phyloP scores from a whole-genome alignment of 495 filamentous ascomycete genomes.

The Aspergillus sparsus region DNA sequence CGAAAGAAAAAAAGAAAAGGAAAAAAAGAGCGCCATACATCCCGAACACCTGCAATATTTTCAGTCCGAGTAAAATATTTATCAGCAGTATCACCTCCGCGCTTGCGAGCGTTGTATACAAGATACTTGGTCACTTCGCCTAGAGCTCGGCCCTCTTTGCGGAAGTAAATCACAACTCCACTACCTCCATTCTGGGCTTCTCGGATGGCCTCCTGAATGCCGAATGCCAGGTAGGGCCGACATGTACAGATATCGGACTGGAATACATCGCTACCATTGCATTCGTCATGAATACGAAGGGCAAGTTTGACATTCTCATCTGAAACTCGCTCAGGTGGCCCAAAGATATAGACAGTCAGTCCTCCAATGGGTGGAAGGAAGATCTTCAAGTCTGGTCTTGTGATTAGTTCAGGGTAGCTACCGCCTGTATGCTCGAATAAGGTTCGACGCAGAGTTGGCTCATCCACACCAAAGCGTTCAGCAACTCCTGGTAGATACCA shows the following conservation, averaged over 20 bases:
- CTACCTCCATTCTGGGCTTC: conserved; percentile 93
- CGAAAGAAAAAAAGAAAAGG: background rate
- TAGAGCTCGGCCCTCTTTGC: conserved; percentile 91
- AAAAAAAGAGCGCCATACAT: conserved; percentile 31
- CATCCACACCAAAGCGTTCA: conserved; percentile 92
- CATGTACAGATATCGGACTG: conserved; percentile 99
- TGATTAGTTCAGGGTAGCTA: conserved; percentile 89
- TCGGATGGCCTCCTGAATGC: conserved; percentile 94
- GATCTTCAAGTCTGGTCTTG: conserved; percentile 88
- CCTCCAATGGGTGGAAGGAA: conserved; percentile 97
- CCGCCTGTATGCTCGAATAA: conserved; percentile 96
- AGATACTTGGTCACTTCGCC: conserved; percentile 98
- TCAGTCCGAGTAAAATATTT: conserved; percentile 98
- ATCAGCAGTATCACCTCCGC: conserved; percentile 83
- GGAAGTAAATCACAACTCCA: conserved; percentile 98
- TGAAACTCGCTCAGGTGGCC: conserved; percentile 88
- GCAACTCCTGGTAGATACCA: conserved; percentile 97
- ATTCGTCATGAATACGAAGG: conserved; percentile 93
- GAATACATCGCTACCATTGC: conserved; percentile 97
- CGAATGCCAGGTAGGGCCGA: conserved; percentile 94
- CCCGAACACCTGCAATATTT: conserved; percentile 93
- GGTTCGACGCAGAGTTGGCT: conserved; percentile 79
- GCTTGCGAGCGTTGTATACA: conserved; percentile 89
- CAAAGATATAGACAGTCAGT: conserved; percentile 95
- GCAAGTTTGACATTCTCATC: conserved; percentile 82